Conservation (phyloP, 768 basidiomycete species). For the Agrocybe praecox region DNA sequence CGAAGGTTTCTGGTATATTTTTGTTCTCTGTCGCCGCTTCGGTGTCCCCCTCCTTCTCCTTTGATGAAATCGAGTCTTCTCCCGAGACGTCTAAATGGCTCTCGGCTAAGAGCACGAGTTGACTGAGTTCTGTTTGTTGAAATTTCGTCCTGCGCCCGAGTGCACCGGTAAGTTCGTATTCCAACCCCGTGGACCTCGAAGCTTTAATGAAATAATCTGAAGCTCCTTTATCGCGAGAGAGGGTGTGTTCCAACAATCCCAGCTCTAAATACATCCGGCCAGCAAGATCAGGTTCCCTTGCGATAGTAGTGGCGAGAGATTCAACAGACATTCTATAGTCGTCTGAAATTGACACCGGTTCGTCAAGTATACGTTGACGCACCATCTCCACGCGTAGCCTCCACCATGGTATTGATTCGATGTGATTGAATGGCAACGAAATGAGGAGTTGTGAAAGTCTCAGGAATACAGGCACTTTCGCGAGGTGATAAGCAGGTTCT, state of each 20-base stretch:
- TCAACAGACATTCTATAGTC: conserved; percentile 41
- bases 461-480: conserved; percentile 67
- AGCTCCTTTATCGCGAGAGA: conserved; percentile 76
- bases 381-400: conserved; percentile 69
- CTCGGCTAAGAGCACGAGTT: conserved; percentile 93
- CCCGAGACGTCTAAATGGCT: conserved; percentile 52
- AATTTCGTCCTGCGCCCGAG: conserved; percentile 94
- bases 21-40: conserved; percentile 11
- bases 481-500: conserved; percentile 96
- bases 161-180: conserved; percentile 92
- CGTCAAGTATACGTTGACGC: conserved; percentile 84
- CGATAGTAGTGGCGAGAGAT: conserved; percentile 40
- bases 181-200: conserved; percentile 73
- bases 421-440: conserved; percentile 46
- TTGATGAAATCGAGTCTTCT: conserved; percentile 3
- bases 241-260: conserved; percentile 78
- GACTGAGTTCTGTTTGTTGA: conserved; percentile 81
- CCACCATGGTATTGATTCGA: conserved; percentile 76
- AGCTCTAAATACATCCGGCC: conserved; percentile 74
- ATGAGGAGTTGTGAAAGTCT: conserved; percentile 76
- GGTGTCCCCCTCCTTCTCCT: neutral
- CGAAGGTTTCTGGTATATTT: conserved; percentile 74
- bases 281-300: conserved; percentile 61
- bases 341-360: conserved; percentile 65
- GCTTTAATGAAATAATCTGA: conserved; percentile 78